Base-by-base conservation (phyloP, 2,329 filamentous ascomycete species). In the Scedosporium dehoogii region DNA sequence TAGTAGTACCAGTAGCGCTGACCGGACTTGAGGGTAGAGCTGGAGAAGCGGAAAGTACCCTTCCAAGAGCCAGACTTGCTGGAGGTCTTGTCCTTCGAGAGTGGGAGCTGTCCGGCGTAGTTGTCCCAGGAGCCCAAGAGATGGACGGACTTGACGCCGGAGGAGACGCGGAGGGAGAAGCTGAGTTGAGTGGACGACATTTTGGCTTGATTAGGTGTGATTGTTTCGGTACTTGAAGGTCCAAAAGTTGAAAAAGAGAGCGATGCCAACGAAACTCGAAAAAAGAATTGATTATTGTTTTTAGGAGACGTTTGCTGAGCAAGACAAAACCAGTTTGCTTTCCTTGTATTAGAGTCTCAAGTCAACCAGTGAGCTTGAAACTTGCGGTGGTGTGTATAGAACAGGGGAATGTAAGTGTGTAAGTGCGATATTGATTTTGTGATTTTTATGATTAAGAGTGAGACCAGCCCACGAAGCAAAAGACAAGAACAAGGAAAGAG, bases 1-100 rank as follows among this genome's bases (percentile, higher is more conserved):
- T 97, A 99, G 86, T 99, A 99, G 87, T 97, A 99, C 94, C 94
- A 99, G 86, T 97, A 97, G 74, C 93, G 88, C 75, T 91, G 87
- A 74, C 93, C 92, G 70, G 91, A 82, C 81, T 93, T 87, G 70
- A 97, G 85, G 64, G 91, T 93, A 66, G 85, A 79, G 74, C 88
- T 89, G 79, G 94, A 90, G 81, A 99, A 97, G 79, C 91, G 89
- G 83, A 99, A 97, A 72, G 91, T 96, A 73, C 93, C 94, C 76
- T 92, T 90, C 92, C 93, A 97, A 69, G 89, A 89, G 73, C 92
- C 92, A 63, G 89, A 86, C 82, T 96, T 96, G 78, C 88, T 87
- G 58, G 88, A 84, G 72, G 81, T 79, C 80, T 85, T 87, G 76
- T 96, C 91, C 81, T 92, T 92, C 78, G 92, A 91, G 70, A 97